A percentile compares a stretch with the other conserved stretches of the same genome.
These are phyloP conservation scores for Kazachstania kunashirensis DNA, from an alignment of 805 yeast genomes.

Conservation along the genomic window DNA sequence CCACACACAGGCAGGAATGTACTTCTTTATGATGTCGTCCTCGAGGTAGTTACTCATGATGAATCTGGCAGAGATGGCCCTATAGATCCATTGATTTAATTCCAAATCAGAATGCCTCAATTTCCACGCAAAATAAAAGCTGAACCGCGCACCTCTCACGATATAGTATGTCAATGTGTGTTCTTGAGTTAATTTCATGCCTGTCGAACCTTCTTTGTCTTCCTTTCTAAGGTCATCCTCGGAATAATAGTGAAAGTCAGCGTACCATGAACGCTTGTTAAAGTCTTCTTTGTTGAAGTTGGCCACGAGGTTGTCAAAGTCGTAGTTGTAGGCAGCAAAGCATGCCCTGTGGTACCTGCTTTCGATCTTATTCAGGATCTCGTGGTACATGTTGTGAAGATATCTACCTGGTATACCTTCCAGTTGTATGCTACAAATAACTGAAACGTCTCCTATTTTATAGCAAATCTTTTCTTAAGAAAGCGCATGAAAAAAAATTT, in stretches of 20 bases:
- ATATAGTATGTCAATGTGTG: neutral
- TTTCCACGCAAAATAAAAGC: constrained; percentile 2
- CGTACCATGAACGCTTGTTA: no score
- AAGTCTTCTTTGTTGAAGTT: no score
- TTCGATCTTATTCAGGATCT: neutral
- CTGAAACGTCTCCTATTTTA: no score
- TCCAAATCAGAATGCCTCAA: neutral
- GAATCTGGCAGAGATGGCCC: constrained; percentile 1
- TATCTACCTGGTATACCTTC: no score
- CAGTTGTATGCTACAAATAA: no score
- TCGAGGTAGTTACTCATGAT: constrained; percentile 4
- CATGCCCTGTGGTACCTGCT: neutral
- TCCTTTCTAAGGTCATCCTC: no score
- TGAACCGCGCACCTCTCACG: constrained; percentile 1
- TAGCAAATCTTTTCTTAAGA: no score
- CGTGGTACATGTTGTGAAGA: neutral
- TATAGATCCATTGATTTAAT: neutral
- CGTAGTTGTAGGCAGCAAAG: neutral
- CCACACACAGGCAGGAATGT: constrained; percentile 1
- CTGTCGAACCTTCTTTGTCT: no score
- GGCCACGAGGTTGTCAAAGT: neutral
- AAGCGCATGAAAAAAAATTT: no score
- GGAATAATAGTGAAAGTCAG: no score
- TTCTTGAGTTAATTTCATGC: no score
- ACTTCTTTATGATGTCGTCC: constrained; percentile 1